These are phyloP conservation scores for Leccinum subtestaceum DNA, from an alignment of 768 basidiomycete genomes.

Conservation along the genomic window DNA sequence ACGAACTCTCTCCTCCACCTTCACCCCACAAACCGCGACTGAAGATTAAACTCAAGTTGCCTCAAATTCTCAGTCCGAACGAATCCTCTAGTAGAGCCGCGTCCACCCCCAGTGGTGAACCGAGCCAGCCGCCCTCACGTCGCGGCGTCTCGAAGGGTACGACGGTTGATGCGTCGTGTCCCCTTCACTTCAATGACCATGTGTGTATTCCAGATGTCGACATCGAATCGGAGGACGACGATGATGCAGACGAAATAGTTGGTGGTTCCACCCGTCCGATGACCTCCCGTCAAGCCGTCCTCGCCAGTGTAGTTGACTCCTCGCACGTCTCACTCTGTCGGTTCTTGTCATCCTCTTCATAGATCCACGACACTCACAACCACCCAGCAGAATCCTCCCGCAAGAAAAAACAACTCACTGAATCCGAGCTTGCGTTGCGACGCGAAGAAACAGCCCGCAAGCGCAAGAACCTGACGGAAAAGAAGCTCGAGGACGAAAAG, in stretches of 20 bases:
- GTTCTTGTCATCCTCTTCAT: background rate
- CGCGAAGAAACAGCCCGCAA: conserved; percentile 82
- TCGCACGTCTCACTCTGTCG: conserved; percentile 65
- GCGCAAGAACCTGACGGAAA: conserved; percentile 56
- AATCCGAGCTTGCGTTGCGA: conserved; percentile 68
- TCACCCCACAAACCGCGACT: conserved; percentile 42
- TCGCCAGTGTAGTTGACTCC: conserved; percentile 65
- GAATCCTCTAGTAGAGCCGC: conserved; percentile 30
- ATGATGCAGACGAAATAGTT: conserved; percentile 41
- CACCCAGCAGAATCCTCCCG: conserved; percentile 9
- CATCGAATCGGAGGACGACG: conserved; percentile 41
- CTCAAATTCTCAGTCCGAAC: conserved; percentile 35
- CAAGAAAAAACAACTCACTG: conserved; percentile 63
- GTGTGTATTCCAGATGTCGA: conserved; percentile 33
- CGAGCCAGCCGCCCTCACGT: conserved; percentile 23
- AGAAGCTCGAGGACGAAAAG: conserved; percentile 40
- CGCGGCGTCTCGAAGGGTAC: conserved; percentile 28
- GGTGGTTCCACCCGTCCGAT: conserved; percentile 37
- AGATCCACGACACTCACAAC: background rate
- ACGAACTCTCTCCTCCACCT: conserved; percentile 35
- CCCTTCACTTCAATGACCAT: background rate
- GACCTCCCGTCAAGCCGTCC: conserved; percentile 66
- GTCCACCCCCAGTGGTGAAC: conserved; percentile 24
- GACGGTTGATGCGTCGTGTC: background rate
- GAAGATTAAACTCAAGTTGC: conserved; percentile 62